Evolutionary conservation across 441 rosid species (phyloP).

Genomic region (Aquilaria agallochum): DNA sequence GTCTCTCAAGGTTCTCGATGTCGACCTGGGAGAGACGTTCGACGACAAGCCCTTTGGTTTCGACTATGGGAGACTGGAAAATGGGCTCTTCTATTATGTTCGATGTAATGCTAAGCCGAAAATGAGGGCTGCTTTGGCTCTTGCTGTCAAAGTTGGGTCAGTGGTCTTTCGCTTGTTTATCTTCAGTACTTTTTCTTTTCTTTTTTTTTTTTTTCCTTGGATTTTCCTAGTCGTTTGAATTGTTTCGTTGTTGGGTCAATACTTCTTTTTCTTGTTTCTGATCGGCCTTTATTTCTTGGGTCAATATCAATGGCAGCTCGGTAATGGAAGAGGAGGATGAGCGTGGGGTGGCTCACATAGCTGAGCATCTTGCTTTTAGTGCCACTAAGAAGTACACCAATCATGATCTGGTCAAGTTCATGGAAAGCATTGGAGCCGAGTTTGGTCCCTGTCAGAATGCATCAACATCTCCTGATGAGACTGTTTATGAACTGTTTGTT

Average conservation of each 20-base stretch:
- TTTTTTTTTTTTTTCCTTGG: too few relatives aligned
- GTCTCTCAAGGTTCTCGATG: slow-evolving; percentile 67
- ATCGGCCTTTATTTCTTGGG: not conserved
- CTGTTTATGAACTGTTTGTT: slow-evolving; percentile 82
- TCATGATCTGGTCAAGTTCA: slow-evolving; percentile 88
- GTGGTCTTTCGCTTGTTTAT: not conserved
- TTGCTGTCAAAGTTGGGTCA: slow-evolving; percentile 87
- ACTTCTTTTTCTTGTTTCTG: not conserved
- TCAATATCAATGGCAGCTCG: slow-evolving; percentile 62
- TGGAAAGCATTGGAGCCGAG: slow-evolving; percentile 94
- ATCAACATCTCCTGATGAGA: slow-evolving; percentile 81
- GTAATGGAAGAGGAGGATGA: slow-evolving; percentile 96
- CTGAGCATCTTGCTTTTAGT: slow-evolving; percentile 96
- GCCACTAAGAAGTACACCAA: slow-evolving; percentile 80
- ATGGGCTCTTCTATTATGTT: slow-evolving; percentile 86
- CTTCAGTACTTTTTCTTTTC: too few relatives aligned
- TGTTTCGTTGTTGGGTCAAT: not conserved
- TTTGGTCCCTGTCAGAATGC: slow-evolving; percentile 98
- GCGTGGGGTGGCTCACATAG: slow-evolving; percentile 94
- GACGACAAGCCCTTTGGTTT: slow-evolving; percentile 62
- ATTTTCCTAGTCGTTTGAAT: too few relatives aligned
- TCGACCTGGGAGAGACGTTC: slow-evolving; percentile 53
- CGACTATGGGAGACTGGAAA: slow-evolving; percentile 70
- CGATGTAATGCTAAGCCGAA: slow-evolving; percentile 84
- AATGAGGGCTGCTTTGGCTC: slow-evolving; percentile 93